phyloP scores from a whole-genome alignment of 2,329 filamentous ascomycete species.

The Leptographium lundbergii region DNA sequence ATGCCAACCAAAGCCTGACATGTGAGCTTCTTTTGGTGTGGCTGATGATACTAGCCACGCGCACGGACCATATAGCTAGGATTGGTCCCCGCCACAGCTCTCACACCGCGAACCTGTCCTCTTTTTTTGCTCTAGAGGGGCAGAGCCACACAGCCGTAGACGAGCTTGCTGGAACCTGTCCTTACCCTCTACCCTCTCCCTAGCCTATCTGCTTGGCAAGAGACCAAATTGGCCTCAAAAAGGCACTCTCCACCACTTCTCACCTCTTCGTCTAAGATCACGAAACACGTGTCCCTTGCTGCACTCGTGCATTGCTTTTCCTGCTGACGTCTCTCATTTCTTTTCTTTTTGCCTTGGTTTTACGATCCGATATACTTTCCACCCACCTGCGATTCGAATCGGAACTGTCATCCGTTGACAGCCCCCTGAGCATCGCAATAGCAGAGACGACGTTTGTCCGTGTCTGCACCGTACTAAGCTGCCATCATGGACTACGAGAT shows the following conservation, averaged over 20 bases:
- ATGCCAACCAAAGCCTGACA: not conserved
- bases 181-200: conserved; percentile 2
- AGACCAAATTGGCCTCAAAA: conserved; percentile 10
- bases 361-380: not conserved
- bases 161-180: conserved; percentile 6
- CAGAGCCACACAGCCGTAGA: conserved; percentile 5
- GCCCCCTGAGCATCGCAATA: not conserved
- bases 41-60: not conserved
- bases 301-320: not conserved
- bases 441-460: not conserved
- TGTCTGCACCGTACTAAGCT: not conserved
- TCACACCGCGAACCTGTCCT: conserved; percentile 6
- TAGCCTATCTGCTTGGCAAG: not conserved
- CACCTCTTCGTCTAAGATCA: not conserved
- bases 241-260: conserved; percentile 5
- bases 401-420: not conserved
- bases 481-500: conserved; percentile 75
- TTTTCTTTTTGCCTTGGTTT: not conserved
- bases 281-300: not conserved
- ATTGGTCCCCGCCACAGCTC: not conserved
- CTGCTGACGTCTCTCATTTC: not conserved
- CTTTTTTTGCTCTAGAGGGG: conserved; percentile 7
- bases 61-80: not conserved
- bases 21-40: not conserved
- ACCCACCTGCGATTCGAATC: not conserved